These are phyloP conservation scores for Mycena belliarum DNA, from an alignment of 768 basidiomycete genomes.

Conservation along the genomic window DNA sequence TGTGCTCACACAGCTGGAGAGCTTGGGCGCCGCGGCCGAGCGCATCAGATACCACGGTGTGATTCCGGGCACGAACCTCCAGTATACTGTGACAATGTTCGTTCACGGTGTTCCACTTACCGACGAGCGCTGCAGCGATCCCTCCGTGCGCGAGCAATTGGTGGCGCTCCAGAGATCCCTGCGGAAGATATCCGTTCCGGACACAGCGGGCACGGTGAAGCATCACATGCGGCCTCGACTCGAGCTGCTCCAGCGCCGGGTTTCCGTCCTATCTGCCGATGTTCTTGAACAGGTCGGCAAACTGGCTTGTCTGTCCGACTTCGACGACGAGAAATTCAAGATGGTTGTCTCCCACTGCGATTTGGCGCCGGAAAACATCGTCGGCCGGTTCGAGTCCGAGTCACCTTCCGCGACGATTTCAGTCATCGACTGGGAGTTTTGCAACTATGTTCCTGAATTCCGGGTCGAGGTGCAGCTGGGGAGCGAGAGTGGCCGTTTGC, in stretches of 20 bases:
- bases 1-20: neutral
- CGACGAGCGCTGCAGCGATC: neutral
- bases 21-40: neutral
- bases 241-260: neutral
- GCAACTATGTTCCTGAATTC: constrained; percentile 5
- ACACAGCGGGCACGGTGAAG: neutral
- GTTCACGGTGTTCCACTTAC: neutral
- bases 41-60: neutral
- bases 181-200: neutral
- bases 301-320: neutral
- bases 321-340: neutral
- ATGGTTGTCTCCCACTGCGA: constrained; percentile 5
- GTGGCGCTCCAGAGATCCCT: neutral
- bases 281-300: neutral
- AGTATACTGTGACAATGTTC: constrained; percentile 6
- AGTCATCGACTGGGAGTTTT: constrained; percentile 9
- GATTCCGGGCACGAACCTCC: neutral
- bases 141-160: neutral
- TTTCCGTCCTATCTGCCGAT: neutral
- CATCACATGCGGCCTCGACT: constrained; percentile 1
- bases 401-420: neutral
- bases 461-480: neutral
- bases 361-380: constrained; percentile 1
- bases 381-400: neutral
- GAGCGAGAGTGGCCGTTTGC: neutral